Percentiles rank a stretch among this genome's conserved stretches.
These are phyloP conservation scores for Cardamine chenopodiifolia DNA, from an alignment of 345 rosid species.

Conservation along the genomic window DNA sequence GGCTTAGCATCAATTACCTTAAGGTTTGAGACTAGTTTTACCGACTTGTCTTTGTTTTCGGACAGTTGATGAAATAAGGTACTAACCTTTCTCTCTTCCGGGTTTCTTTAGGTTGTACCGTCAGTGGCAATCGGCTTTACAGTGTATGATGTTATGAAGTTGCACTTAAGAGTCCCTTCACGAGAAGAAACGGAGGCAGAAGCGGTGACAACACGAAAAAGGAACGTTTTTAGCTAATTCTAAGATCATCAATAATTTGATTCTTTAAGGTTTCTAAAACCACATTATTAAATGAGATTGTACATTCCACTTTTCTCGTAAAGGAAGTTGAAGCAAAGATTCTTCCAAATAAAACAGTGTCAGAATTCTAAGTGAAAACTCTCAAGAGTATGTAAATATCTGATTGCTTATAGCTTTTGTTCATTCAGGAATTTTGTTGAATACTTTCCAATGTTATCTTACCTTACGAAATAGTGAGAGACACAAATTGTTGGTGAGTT, in stretches of 20 bases:
- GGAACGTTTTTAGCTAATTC: constrained; percentile 52
- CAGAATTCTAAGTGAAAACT: not conserved
- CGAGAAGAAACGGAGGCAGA: constrained; percentile 65
- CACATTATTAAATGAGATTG: constrained; percentile 28
- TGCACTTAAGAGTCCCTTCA: constrained; percentile 75
- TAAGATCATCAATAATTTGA: constrained; percentile 13
- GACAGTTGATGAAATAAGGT: not conserved
- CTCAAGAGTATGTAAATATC: constrained; percentile 19
- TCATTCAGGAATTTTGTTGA: not conserved
- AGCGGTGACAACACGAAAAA: constrained; percentile 51
- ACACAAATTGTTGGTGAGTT: not conserved
- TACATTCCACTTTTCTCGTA: constrained; percentile 48
- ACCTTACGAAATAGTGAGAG: not conserved
- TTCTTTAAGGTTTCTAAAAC: constrained; percentile 32
- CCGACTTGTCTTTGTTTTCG: constrained; percentile 2
- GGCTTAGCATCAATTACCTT: constrained; percentile 87
- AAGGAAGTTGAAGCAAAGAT: constrained; percentile 25
- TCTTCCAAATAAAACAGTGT: constrained; percentile 23
- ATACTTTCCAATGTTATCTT: constrained; percentile 2
- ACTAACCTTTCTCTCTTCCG: not conserved
- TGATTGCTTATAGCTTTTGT: constrained; percentile 8
- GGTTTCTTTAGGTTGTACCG: constrained; percentile 69
- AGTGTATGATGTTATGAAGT: constrained; percentile 84
- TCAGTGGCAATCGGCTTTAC: constrained; percentile 96
- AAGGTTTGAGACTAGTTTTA: constrained; percentile 53